These are phyloP conservation scores for Fusarium neocosmosporiellum DNA, from an alignment of 2,329 filamentous ascomycete species.

Conservation along the genomic window DNA sequence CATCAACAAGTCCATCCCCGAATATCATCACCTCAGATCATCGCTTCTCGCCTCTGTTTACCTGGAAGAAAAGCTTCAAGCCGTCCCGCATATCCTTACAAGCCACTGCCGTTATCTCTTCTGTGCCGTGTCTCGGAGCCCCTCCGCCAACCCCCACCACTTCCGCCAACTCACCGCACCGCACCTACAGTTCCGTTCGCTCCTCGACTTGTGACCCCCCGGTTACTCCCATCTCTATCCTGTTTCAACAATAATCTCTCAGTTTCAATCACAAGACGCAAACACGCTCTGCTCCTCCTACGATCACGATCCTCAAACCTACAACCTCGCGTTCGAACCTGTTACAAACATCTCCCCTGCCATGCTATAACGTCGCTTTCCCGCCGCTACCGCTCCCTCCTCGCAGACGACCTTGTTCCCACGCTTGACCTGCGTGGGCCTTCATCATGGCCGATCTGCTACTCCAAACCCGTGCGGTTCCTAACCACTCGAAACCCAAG, in stretches of 20 bases:
- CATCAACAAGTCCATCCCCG: neutral
- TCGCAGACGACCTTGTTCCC: slow-evolving; percentile 20
- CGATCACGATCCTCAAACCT: neutral
- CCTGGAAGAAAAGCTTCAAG: neutral
- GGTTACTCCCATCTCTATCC: slow-evolving; percentile 13
- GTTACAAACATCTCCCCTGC: neutral
- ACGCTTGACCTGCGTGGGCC: slow-evolving; percentile 13
- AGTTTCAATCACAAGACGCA: neutral
- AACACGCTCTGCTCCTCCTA: neutral
- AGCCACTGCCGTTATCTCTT: neutral
- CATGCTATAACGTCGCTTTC: slow-evolving; percentile 28
- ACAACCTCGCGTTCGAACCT: neutral
- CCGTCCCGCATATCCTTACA: neutral
- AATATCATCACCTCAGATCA: neutral
- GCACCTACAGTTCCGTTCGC: slow-evolving; percentile 20
- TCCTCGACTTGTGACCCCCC: slow-evolving; percentile 27
- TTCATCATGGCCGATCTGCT: slow-evolving; percentile 45
- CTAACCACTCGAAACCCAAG: slow-evolving; percentile 35
- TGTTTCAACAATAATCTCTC: slow-evolving; percentile 9
- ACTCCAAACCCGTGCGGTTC: slow-evolving; percentile 38
- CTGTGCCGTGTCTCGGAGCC: slow-evolving; percentile 17
- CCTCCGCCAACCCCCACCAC: slow-evolving; percentile 29
- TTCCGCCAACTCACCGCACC: slow-evolving; percentile 15
- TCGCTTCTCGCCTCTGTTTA: neutral
- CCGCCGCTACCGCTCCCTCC: neutral